phyloP scores from a whole-genome alignment of 1,284 basidiomycete species.

The Inonotus obliquus region DNA sequence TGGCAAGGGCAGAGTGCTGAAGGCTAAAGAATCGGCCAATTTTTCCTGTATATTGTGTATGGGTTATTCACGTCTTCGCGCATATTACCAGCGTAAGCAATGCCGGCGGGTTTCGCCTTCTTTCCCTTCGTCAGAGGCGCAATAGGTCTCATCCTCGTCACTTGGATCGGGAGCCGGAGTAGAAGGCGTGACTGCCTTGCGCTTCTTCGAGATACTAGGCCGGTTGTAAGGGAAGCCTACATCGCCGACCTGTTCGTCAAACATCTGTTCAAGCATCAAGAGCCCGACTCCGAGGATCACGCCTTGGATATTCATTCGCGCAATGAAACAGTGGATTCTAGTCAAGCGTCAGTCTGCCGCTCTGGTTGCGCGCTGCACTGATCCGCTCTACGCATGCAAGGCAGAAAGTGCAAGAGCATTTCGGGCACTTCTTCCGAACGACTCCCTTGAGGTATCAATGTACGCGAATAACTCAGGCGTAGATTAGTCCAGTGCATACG shows the following conservation, averaged over 20 bases:
- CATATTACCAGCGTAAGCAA: conserved; percentile 76
- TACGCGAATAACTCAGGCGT: conserved; percentile 67
- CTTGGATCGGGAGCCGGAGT: conserved; percentile 42
- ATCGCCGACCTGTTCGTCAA: conserved; percentile 50
- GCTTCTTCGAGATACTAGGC: conserved; percentile 28
- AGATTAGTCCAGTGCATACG: not conserved
- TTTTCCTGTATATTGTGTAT: not conserved
- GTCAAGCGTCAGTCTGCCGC: conserved; percentile 34
- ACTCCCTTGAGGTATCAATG: conserved; percentile 53
- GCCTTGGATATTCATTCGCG: conserved; percentile 80
- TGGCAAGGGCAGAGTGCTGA: conserved; percentile 68
- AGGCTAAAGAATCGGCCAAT: not conserved
- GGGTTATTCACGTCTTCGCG: conserved; percentile 75
- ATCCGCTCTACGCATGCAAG: conserved; percentile 79
- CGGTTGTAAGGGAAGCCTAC: conserved; percentile 19
- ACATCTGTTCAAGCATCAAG: conserved; percentile 70
- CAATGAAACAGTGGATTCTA: conserved; percentile 78
- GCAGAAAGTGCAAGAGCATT: conserved; percentile 68
- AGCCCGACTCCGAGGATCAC: conserved; percentile 82
- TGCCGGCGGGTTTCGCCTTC: conserved; percentile 69
- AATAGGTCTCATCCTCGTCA: conserved; percentile 44
- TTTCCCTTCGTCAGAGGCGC: conserved; percentile 41
- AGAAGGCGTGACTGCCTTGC: conserved; percentile 26
- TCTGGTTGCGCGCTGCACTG: conserved; percentile 38
- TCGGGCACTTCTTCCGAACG: conserved; percentile 56